These are phyloP conservation scores for Pulveroboletus frians DNA, from an alignment of 768 basidiomycete species.

Conservation along the genomic window DNA sequence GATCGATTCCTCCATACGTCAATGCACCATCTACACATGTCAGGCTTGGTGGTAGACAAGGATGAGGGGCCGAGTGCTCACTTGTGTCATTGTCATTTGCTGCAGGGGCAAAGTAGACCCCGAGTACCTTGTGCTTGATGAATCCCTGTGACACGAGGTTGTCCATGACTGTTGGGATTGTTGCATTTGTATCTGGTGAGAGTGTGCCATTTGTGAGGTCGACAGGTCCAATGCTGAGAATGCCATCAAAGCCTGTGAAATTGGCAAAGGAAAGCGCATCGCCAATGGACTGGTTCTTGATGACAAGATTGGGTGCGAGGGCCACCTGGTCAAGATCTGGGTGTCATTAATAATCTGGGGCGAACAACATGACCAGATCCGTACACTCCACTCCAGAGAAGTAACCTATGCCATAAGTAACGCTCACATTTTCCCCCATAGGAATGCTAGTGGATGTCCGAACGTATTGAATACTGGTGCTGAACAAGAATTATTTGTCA, in stretches of 20 bases:
- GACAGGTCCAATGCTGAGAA: constrained; percentile 26
- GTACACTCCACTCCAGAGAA: constrained; percentile 36
- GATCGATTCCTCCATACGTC: constrained; percentile 25
- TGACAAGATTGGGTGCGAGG: constrained; percentile 20
- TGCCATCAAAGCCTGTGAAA: constrained; percentile 24
- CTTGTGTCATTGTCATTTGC: constrained; percentile 13
- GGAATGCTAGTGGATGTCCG: constrained; percentile 20
- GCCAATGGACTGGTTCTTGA: constrained; percentile 29
- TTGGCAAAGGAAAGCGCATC: constrained; percentile 9
- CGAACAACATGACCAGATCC: background rate
- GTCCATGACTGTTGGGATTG: constrained; percentile 23
- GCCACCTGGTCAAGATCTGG: constrained; percentile 26
- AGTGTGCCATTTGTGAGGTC: constrained; percentile 15
- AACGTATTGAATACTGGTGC: constrained; percentile 19
- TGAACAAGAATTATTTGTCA: background rate
- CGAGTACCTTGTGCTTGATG: constrained; percentile 14
- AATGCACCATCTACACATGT: constrained; percentile 19
- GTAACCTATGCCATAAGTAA: constrained; percentile 7
- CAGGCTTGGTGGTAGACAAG: background rate
- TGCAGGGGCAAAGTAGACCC: constrained; percentile 22
- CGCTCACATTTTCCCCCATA: constrained; percentile 19
- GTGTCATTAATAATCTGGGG: background rate
- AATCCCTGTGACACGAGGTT: constrained; percentile 22
- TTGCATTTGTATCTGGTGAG: background rate
- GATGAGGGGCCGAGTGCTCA: background rate